Evolutionary conservation across 768 basidiomycete genomes (phyloP).

Genomic region (Imleria badia): DNA sequence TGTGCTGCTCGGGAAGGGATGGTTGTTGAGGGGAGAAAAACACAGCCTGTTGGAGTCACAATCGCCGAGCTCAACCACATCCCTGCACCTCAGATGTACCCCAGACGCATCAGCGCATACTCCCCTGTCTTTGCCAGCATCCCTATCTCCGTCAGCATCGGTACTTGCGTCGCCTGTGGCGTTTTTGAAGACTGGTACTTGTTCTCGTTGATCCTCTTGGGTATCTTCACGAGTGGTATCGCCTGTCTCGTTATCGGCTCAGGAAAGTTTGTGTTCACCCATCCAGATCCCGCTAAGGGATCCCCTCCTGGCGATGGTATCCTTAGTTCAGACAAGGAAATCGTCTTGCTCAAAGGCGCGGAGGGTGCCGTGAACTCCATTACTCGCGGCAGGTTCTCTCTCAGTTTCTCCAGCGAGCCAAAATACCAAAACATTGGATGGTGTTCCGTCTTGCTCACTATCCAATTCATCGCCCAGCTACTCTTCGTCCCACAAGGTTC

Average conservation of each 20-base stretch:
- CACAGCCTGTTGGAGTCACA: constrained; percentile 22
- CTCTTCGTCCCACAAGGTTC: constrained; percentile 32
- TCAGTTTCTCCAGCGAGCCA: constrained; percentile 26
- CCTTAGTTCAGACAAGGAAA: constrained; percentile 20
- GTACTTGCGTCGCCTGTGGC: constrained; percentile 25
- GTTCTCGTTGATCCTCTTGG: constrained; percentile 34
- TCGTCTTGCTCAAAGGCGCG: constrained; percentile 29
- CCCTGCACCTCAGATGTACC: constrained; percentile 13
- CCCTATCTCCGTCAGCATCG: constrained; percentile 29
- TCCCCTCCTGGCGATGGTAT: constrained; percentile 34
- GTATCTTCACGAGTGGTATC: constrained; percentile 30
- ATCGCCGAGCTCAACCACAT: constrained; percentile 23
- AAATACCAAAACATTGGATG: constrained; percentile 26
- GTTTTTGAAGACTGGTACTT: constrained; percentile 33
- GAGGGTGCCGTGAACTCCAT: constrained; percentile 33
- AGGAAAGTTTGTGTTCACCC: constrained; percentile 26
- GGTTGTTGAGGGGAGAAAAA: constrained; percentile 21
- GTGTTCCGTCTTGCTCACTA: constrained; percentile 29
- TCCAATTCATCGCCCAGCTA: constrained; percentile 35
- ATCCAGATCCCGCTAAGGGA: constrained; percentile 25
- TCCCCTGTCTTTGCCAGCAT: constrained; percentile 27
- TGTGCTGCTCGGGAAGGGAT: constrained; percentile 11
- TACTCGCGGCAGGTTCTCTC: constrained; percentile 33
- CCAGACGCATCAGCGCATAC: constrained; percentile 13
- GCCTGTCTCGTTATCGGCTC: constrained; percentile 34